A percentile compares a stretch with the other conserved stretches of the same genome.
phyloP scores from a whole-genome alignment of 352 stramenopile genomes.

The Aphanomyces invadans region DNA sequence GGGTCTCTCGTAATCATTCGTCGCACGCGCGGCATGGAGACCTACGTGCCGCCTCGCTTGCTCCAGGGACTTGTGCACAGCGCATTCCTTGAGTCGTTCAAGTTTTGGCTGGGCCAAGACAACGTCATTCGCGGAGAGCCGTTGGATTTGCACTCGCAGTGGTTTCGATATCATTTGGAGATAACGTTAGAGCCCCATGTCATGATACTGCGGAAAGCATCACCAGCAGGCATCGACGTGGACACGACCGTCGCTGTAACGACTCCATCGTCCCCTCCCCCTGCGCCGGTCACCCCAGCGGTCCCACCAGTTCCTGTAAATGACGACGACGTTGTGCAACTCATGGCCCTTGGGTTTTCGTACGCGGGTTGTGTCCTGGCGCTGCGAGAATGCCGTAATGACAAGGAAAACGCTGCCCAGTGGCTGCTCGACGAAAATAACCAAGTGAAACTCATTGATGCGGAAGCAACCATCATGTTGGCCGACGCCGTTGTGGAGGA shows the following conservation, averaged over 20 bases:
- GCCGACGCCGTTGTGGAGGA: slow-evolving; percentile 29
- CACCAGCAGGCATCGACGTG: slow-evolving; percentile 47
- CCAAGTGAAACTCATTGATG: slow-evolving; percentile 53
- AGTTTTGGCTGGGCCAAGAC: slow-evolving; percentile 96
- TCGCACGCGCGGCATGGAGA: slow-evolving; percentile 70
- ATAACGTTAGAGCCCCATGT: slow-evolving; percentile 47
- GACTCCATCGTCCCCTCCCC: slow-evolving; percentile 40
- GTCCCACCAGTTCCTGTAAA: slow-evolving; percentile 29
- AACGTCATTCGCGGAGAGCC: slow-evolving; percentile 92
- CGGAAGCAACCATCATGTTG: slow-evolving; percentile 32
- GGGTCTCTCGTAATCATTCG: slow-evolving; percentile 88
- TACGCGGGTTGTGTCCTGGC: slow-evolving; percentile 68
- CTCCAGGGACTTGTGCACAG: slow-evolving; percentile 91
- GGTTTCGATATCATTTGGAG: slow-evolving; percentile 81
- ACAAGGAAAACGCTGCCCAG: slow-evolving; percentile 63
- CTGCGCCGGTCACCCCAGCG: slow-evolving; percentile 23
- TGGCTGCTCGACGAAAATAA: slow-evolving; percentile 80
- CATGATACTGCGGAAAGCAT: slow-evolving; percentile 53
- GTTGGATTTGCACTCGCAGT: slow-evolving; percentile 74
- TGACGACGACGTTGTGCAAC: slow-evolving; percentile 79
- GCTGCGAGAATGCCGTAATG: slow-evolving; percentile 54
- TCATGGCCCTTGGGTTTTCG: slow-evolving; percentile 87
- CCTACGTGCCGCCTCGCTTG: slow-evolving; percentile 87
- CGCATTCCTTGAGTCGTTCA: slow-evolving; percentile 92
- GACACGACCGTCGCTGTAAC: slow-evolving; percentile 20